Evolutionary conservation across 1,284 basidiomycete species (phyloP), one percentile per base, ranked within the genome.

Genomic region (Ustilago curta): DNA sequence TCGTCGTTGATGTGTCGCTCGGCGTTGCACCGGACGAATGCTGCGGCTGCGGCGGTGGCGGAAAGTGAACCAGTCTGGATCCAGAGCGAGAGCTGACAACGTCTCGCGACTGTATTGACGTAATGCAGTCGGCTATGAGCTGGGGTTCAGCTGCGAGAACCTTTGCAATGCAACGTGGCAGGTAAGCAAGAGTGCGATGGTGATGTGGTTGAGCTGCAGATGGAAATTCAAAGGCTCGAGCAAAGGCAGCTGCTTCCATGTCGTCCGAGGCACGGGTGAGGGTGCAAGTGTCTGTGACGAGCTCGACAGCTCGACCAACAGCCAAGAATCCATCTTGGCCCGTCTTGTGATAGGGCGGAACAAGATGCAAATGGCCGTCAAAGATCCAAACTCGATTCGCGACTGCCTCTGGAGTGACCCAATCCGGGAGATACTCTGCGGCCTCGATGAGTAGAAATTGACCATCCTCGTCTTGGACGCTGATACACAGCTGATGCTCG

Each of bases 381-480:
- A 91, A 88, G 75, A 98, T 91, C 96, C 95, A 98, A 80, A 97
- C 91, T 87, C 97, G 91, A 86, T 97, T 96, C 83, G 91, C 90
- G 44, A 94, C 91, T 83, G 95, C 95, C 47, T 91, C 89, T 1
- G 96, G 97, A 12, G 91, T 91, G 47, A 98, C 90, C 97, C 96
- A 99, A 1, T 88, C 87, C 4, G 96, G 95, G 11, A 99, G 87
- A 51, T 88, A 88, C 59, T 98, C 92, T 11, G 97, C 97, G 3
- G 94, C 96, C 86, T 99, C 96, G 72, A 99, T 98, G 66, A 99
- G 88, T 43, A 99, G 86, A 82, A 99, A 97, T 80, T 99, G 93
- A 31, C 97, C 97, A 85, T 99, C 96, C 4, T 92, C 91, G 86
- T 98, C 96, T 68, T 89, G 90, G 1, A 92, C 88, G 45, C 58